Evolutionary conservation across 768 basidiomycete genomes (phyloP).

Genomic region (Daedaleopsis sinensis): DNA sequence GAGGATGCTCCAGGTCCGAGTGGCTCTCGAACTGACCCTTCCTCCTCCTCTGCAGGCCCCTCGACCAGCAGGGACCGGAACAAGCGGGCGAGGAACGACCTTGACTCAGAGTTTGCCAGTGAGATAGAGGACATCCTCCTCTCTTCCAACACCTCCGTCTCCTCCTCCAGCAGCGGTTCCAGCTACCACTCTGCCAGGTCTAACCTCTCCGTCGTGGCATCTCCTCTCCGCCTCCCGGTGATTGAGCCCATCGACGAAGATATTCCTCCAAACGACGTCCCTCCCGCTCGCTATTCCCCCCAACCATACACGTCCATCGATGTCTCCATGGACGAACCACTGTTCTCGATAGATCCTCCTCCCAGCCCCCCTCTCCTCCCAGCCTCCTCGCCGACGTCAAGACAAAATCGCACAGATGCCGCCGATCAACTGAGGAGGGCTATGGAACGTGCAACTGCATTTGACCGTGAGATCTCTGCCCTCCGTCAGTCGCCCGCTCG

Average conservation of each 20-base stretch:
- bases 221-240: background rate
- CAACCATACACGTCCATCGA: background rate
- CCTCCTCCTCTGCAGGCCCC: background rate
- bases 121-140: conserved; percentile 10
- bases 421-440: conserved; percentile 3
- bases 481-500: conserved; percentile 14
- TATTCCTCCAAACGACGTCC: background rate
- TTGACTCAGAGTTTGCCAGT: conserved; percentile 13
- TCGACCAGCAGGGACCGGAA: conserved; percentile 12
- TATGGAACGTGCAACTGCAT: conserved; percentile 12
- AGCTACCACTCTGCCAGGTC: conserved; percentile 21
- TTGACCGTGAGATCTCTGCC: conserved; percentile 17
- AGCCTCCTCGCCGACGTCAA: background rate
- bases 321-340: background rate
- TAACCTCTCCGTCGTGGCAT: background rate
- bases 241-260: background rate
- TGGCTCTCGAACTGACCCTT: background rate
- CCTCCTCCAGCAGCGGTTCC: conserved; percentile 8
- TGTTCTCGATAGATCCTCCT: background rate
- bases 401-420: background rate
- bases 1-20: conserved; percentile 1
- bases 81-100: conserved; percentile 21
- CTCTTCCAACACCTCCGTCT: conserved; percentile 3
- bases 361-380: background rate
- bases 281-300: background rate